Base-by-base conservation (phyloP, 2,329 filamentous ascomycete species). In the Biscogniauxia mediterranea region DNA sequence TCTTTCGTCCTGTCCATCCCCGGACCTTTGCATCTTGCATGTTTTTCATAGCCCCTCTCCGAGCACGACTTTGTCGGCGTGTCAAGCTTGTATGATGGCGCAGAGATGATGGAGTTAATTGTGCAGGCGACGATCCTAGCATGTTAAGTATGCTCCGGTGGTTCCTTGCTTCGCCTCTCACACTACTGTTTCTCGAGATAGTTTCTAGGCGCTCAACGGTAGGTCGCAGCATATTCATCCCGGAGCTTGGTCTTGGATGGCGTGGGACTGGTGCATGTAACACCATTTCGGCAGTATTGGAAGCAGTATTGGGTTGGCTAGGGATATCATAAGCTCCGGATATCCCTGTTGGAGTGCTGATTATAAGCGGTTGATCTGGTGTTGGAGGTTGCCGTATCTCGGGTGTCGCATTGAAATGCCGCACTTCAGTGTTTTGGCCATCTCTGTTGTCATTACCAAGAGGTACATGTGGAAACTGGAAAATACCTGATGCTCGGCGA, bases 21-120 rank as follows among this genome's bases (percentile, higher is more conserved):
- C 78, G 79, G 67, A 79, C 80, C 74, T 82, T 85, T 1, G 85
- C 85, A 63, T 88, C 85, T 19, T 82, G 79, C 26, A 88, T 84
- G 66, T 88, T 89, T 74, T 84, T 87, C 9, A 84, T 81, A 5
- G 85, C 85, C 60, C 85, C 86, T 26, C 84, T 78, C 69, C 85
- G 83, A 1, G 85, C 85, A 50, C 85, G 80, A 67, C 84, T 87
- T 46, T 78, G 78, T 25, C 78, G 79, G 38, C 83, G 76, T 59
- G 72, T 79, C 5, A 85, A 71, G 51, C 78, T 79, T 0, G 78
- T 71, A 52, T 76, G 76, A 38, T 77, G 74, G 56, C 79, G 75
- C 42, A 77, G 65, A 6, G 78, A 75, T 1, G 75, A 71, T 3
- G 76, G 67, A 6, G 76, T 73, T 26, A 78, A 70, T 73, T 76